Percentiles rank a stretch among this genome's conserved stretches.
phyloP scores from a whole-genome alignment of 1,139 yeast species.

The Candida sanyaensis region DNA sequence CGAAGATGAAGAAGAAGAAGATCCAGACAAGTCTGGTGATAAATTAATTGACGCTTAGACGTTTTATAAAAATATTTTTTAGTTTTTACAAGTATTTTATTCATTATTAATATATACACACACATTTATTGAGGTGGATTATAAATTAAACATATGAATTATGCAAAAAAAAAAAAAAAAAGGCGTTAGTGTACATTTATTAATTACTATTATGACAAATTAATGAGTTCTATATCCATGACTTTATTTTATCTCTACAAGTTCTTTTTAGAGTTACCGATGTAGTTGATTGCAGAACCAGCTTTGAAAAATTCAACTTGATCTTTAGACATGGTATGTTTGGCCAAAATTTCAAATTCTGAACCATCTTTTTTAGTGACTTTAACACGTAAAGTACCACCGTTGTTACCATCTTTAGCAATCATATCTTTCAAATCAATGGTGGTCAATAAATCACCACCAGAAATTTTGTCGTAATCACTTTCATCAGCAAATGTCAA shows the following conservation, averaged over 20 bases:
- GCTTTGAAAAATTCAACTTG: constrained; percentile 96
- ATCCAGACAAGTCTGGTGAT: constrained; percentile 37
- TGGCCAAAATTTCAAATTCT: constrained; percentile 67
- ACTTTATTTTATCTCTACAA: neutral
- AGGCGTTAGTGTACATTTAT: neutral
- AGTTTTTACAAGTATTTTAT: neutral
- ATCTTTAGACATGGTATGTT: constrained; percentile 96
- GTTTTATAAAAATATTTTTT: constrained; percentile 18
- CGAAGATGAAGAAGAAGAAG: constrained; percentile 47
- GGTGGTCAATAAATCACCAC: constrained; percentile 82
- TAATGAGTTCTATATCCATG: neutral
- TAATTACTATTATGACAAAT: neutral
- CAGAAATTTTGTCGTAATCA: constrained; percentile 78
- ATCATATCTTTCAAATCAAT: constrained; percentile 77
- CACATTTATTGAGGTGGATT: no score
- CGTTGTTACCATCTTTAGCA: constrained; percentile 80
- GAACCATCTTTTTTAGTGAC: constrained; percentile 80
- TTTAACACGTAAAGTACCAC: constrained; percentile 71
- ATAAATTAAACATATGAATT: no score
- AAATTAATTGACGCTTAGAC: constrained; percentile 53
- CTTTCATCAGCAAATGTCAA: constrained; percentile 85
- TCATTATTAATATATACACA: no score
- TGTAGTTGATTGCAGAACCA: constrained; percentile 93
- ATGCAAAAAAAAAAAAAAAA: no score
- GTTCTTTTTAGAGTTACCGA: constrained; percentile 55